Percentiles rank a stretch among this genome's conserved stretches.
Evolutionary conservation across 257 asterid species (phyloP).

Genomic region (Mentha longifolia): DNA sequence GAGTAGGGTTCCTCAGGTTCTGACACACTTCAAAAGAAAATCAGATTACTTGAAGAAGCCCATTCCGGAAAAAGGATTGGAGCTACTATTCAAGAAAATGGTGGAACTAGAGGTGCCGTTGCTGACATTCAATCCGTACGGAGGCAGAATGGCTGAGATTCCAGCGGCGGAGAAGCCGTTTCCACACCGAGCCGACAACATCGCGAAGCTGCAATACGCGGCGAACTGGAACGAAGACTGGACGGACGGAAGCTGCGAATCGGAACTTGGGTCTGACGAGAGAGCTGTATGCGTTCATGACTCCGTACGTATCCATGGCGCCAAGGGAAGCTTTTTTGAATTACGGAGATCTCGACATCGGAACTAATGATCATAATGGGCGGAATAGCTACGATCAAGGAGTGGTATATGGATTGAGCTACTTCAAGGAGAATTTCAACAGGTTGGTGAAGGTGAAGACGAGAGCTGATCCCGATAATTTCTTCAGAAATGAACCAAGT

Average conservation of each 20-base stretch:
- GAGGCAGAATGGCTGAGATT: conserved; percentile 52
- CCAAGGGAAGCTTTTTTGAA: conserved; percentile 50
- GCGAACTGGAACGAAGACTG: conserved; percentile 46
- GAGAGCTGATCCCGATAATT: conserved; percentile 16
- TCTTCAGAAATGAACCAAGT: conserved; percentile 26
- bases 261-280: conserved; percentile 35
- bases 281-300: conserved; percentile 37
- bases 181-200: conserved; percentile 52
- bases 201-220: conserved; percentile 51
- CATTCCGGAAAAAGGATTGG: conserved; percentile 46
- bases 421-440: conserved; percentile 45
- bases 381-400: conserved; percentile 42
- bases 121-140: conserved; percentile 49
- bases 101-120: conserved; percentile 41
- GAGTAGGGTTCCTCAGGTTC: conserved; percentile 39
- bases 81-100: conserved; percentile 54
- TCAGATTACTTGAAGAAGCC: conserved; percentile 60
- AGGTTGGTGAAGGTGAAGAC: conserved; percentile 54
- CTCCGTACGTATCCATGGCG: conserved; percentile 49
- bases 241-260: conserved; percentile 41
- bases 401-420: conserved; percentile 47
- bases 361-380: conserved; percentile 41
- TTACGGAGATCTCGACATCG: conserved; percentile 55
- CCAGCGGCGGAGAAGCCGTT: conserved; percentile 45
- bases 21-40: conserved; percentile 49